Percentiles rank a stretch among this genome's conserved stretches.
These are phyloP conservation scores for Geosmithia flava DNA, from an alignment of 2,329 filamentous ascomycete species.

Conservation along the genomic window DNA sequence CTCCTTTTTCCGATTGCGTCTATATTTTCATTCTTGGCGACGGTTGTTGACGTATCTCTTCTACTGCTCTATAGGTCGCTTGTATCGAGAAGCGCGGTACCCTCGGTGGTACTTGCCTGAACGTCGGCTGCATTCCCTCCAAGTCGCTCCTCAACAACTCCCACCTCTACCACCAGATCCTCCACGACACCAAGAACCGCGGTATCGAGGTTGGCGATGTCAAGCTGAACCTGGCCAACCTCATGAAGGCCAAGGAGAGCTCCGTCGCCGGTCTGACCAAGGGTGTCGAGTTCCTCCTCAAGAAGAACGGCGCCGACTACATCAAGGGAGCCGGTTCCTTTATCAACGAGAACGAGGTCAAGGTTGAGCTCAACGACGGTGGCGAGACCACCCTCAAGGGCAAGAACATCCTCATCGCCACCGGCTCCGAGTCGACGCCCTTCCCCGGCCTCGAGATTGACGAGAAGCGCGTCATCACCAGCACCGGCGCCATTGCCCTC, in stretches of 20 bases:
- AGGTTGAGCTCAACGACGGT: conserved; percentile 80
- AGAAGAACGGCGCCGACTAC: conserved; percentile 99
- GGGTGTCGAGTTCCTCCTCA: conserved; percentile 94
- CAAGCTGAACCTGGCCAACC: conserved; percentile 84
- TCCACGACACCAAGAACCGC: conserved; percentile 93
- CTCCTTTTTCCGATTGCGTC: not conserved
- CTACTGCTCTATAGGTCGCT: conserved; percentile 56
- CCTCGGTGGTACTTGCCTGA: conserved; percentile 93
- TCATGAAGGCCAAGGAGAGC: conserved; percentile 98
- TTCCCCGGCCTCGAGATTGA: conserved; percentile 95
- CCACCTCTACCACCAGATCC: conserved; percentile 91
- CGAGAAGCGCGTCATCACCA: conserved; percentile 94
- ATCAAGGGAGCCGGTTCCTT: conserved; percentile 88
- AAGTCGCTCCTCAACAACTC: conserved; percentile 99
- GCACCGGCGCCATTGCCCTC: conserved; percentile 85
- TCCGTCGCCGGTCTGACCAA: conserved; percentile 85
- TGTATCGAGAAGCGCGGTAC: conserved; percentile 97
- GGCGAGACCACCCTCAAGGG: conserved; percentile 76
- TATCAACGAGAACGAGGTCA: conserved; percentile 79
- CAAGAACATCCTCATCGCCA: conserved; percentile 98
- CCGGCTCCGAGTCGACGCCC: conserved; percentile 86
- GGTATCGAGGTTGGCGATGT: conserved; percentile 97
- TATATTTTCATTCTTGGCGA: not conserved
- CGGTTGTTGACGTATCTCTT: not conserved
- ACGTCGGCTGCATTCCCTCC: conserved; percentile 98